phyloP scores from a whole-genome alignment of 257 asterid genomes.

The Primulina tabacum region DNA sequence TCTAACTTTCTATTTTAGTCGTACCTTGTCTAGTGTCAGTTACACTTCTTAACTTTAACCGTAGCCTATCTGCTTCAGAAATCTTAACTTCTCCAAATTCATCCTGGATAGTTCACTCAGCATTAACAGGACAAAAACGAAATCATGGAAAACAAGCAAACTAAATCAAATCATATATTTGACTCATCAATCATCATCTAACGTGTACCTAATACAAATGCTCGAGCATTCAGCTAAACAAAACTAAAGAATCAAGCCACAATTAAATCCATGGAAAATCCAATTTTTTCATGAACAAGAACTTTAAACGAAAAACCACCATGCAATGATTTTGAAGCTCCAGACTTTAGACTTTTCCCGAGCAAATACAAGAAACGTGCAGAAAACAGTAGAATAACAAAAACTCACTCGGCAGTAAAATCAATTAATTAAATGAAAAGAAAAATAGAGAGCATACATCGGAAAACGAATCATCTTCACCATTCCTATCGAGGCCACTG shows the following conservation, averaged over 20 bases:
- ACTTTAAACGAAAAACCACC: not conserved
- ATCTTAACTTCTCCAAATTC: conserved; percentile 41
- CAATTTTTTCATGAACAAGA: not conserved
- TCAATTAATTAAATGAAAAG: not conserved
- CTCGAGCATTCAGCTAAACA: not conserved
- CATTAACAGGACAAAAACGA: conserved; percentile 16
- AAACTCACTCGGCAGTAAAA: not conserved
- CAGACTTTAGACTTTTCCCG: not conserved
- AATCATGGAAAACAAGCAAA: conserved; percentile 13
- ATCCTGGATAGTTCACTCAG: conserved; percentile 41
- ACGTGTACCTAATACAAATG: not conserved
- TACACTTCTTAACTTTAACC: conserved; percentile 42
- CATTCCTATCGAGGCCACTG: conserved; percentile 26
- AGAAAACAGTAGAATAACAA: not conserved
- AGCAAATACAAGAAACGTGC: conserved; percentile 3
- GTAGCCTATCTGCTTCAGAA: conserved; percentile 50
- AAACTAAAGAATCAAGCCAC: conserved; percentile 12
- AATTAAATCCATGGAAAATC: conserved; percentile 2
- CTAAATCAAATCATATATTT: conserved; percentile 2
- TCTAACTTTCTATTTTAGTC: conserved; percentile 5
- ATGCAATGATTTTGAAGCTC: not conserved
- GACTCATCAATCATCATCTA: not conserved
- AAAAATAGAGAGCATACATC: conserved; percentile 44
- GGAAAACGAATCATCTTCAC: conserved; percentile 40
- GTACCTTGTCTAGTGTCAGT: conserved; percentile 46